A percentile compares a stretch with the other conserved stretches of the same genome.
Conservation (phyloP, 371 early-diverging fungal species). For the Mucor racemosus region DNA sequence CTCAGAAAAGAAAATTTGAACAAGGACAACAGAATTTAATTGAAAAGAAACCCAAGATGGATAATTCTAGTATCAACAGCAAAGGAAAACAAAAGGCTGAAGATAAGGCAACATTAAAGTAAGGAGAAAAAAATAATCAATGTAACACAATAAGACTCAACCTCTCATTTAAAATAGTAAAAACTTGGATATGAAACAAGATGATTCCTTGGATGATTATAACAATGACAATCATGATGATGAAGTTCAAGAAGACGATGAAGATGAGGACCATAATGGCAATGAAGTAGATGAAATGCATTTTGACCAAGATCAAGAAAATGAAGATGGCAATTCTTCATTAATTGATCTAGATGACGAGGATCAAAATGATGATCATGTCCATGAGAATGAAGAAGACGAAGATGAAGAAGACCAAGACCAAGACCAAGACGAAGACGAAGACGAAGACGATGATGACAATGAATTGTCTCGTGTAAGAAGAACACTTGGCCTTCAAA, state of each 20-base stretch:
- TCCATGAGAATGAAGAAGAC: conserved; percentile 31
- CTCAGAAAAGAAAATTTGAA: conserved; percentile 21
- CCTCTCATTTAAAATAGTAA: background rate
- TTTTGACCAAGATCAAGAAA: conserved; percentile 8
- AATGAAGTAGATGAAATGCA: background rate
- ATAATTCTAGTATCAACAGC: background rate
- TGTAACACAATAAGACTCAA: background rate
- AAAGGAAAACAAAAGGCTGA: conserved; percentile 25
- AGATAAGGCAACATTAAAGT: background rate
- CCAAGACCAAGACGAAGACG: conserved; percentile 34
- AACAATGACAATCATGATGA: conserved; percentile 9
- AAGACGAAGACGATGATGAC: conserved; percentile 34
- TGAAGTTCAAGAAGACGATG: conserved; percentile 13
- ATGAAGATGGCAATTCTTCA: too few relatives aligned
- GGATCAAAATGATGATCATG: conserved; percentile 29
- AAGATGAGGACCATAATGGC: background rate
- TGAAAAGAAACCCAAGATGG: conserved; percentile 14
- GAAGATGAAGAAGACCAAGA: conserved; percentile 42
- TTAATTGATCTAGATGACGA: conserved; percentile 5
- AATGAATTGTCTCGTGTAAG: conserved; percentile 46
- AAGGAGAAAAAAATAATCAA: background rate
- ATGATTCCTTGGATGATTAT: background rate
- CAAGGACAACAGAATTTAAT: background rate
- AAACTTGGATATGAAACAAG: background rate
- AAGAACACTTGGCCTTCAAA: conserved; percentile 48